Base-by-base conservation (phyloP, 2,329 filamentous ascomycete species). In the Nemania serpens region DNA sequence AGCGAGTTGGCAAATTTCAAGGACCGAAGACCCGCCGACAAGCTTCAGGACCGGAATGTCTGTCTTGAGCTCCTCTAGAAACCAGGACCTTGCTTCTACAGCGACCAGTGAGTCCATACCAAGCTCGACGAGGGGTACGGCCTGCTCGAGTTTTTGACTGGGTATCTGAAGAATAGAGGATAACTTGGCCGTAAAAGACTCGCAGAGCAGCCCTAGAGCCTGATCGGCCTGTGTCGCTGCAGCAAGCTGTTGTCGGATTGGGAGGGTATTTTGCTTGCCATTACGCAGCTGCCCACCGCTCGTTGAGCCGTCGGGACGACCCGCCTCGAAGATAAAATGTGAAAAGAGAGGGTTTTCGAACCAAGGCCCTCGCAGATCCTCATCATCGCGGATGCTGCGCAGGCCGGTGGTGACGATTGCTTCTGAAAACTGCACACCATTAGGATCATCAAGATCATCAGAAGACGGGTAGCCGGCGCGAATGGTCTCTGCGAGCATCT, bases 41-140 rank as follows among this genome's bases (percentile, higher is more conserved):
- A 74, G 64, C 58, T 79, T 79, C 2, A 83, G 69, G 1, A 83
- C 75, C 0, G 80, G 77, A 0, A 84, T 74, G 47, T 83, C 77
- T 0, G 77, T 68, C 0, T 77, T 61, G 0, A 82, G 47, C 39
- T 79, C 71, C 55, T 80, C 80, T n/a, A 77, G 41, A 59, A 83
- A 80, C 82, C 82, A 85, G 2, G 76, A 70, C 0, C 81, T 77
- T 2, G 79, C 76, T 72, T 71, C 70, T 2, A 75, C 72, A n/a
- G 73, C 73, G 0, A 75, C 62, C 9, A 76, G 58, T 0, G 72
- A 72, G 53, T 75, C 74, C 7, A 74, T 61, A 1, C 72, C 73
- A 2, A 73, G 55, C 5, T 73, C 69, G 9, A 37, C 33, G 37
- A 61, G 58, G 20, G 58, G 64, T 5, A 20, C 55, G 42, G 61